Evolutionary conservation across 108 stramenopile genomes (phyloP), one percentile per base, ranked within the genome.

Genomic region (Cylindrotheca closterium): DNA sequence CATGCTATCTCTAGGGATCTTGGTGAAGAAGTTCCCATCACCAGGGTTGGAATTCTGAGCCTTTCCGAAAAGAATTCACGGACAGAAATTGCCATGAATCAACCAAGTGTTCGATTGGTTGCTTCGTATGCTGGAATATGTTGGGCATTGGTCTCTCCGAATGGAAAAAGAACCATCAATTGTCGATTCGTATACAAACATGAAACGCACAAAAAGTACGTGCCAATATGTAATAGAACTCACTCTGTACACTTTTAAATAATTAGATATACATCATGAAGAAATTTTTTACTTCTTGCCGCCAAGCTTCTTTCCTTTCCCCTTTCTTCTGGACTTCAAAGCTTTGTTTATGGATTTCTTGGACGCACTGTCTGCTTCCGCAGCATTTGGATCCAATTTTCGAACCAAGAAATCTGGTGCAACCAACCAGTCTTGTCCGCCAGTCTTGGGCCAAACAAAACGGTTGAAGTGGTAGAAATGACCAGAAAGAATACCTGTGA

Each of bases 381-480:
- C 64, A 0, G 71, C 60, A 52, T 79, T 71, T 17, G 81, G 82
- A 60, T 94, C 93, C 30, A 92, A 42, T 49, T 61, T 59, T 26
- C 70, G 62, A 30, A 62, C 51, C 59, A 95, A 37, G 58, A 85
- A 91, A 29, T 69, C 82, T 22, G 91, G 91, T n/a, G 89, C 84
- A 24, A 68, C 62, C 53, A 95, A 58, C 91, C 91, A 95, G 73
- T 95, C 91, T 68, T 89, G 80, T 29, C 91, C 91, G 26, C 87
- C 85, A 33, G 85, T 66, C 63, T 88, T 91, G 45, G 89, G 91
- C 91, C 89, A 92, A 49, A 95, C 58, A 47, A 78, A 81, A 63
- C 83, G 87, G 67, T 91, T 80, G 76, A 92, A 95, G 57, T 70
- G 79, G 47, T 87, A 95, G 55, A 91, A 77, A 67, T 95, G 94